Base-by-base conservation (phyloP, 257 asterid genomes). In the Salvia miltiorrhiza region DNA sequence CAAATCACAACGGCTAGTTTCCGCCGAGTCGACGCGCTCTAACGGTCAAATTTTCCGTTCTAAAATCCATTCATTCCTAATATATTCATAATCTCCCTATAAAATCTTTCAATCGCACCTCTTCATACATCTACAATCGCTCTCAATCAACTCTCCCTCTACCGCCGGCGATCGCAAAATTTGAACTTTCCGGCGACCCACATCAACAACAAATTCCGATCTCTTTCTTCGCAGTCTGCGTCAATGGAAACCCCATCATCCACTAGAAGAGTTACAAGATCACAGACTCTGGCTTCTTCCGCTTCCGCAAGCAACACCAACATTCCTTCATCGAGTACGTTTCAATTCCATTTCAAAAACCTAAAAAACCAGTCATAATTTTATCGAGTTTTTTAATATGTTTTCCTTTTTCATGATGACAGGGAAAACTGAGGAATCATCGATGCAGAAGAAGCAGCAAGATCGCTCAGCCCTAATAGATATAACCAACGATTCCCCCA, bases 401-500 rank as follows among this genome's bases (percentile, higher is more conserved):
- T 72, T 73, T 49, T 40, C 61, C 13, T 43, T 19, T 39, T 14
- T 67, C 2, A 64, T 40, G n/a, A 41, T 41, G 4, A 4, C 81
- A 92, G 97, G 63, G 77, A 87, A 82, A 81, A 2, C 69, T 4
- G 96, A 83, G 9, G 95, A 86, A 17, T 80, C 80, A 76, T 74
- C 92, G 63, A 80, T 78, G 71, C 76, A 75, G 45, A 78, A 63
- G 67, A 81, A 35, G 72, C 81, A 84, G 43, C 84, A 82, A 73
- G 96, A 90, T 21, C 86, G 96, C 50, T 83, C 86, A 1, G 96
- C 93, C 0, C 87, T 91, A 0, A 62, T 91, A 1, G 99, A 94
- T 43, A 91, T 91, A 49, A 94, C 99, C 0, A 94, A 91, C 9
- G 99, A 91, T 71, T 94, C 99, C 1, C 99, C 99, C 0, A 91